Percentiles rank a stretch among this genome's conserved stretches.
Conservation (phyloP, 2,329 filamentous ascomycete genomes). For the Apiospora rasikravindrae region DNA sequence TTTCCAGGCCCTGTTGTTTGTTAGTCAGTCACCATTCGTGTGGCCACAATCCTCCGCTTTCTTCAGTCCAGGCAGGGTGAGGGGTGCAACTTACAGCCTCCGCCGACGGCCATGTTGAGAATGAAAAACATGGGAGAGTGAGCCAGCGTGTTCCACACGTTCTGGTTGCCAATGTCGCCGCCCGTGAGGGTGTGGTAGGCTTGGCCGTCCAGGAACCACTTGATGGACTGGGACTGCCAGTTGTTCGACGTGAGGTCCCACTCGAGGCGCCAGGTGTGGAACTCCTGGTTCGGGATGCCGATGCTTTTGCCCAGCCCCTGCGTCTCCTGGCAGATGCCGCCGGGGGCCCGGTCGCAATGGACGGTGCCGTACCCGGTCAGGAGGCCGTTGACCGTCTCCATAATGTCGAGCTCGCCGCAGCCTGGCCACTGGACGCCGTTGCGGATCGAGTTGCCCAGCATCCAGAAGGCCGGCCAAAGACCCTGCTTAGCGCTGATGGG, state of each 20-base stretch:
- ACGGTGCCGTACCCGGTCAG: slow-evolving; percentile 52
- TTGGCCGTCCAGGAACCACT: slow-evolving; percentile 53
- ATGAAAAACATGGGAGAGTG: slow-evolving; percentile 51
- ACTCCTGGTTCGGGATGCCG: slow-evolving; percentile 48
- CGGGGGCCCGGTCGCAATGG: slow-evolving; percentile 51
- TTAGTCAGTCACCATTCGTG: background rate
- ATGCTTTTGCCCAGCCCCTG: slow-evolving; percentile 33
- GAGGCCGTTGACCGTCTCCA: slow-evolving; percentile 54
- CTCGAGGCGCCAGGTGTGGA: slow-evolving; percentile 54
- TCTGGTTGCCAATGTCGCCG: slow-evolving; percentile 44
- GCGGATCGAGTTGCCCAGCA: slow-evolving; percentile 52
- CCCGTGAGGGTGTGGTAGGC: slow-evolving; percentile 52
- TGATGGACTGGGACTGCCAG: slow-evolving; percentile 54
- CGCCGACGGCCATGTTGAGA: slow-evolving; percentile 54
- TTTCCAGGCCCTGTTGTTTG: slow-evolving; percentile 46
- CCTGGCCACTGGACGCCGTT: slow-evolving; percentile 52
- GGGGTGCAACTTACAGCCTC: slow-evolving; percentile 35
- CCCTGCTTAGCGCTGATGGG: slow-evolving; percentile 31
- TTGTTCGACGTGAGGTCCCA: slow-evolving; percentile 49
- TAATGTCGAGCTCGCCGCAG: slow-evolving; percentile 57
- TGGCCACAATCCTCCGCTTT: too few relatives aligned
- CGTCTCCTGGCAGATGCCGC: slow-evolving; percentile 55
- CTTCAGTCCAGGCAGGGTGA: background rate
- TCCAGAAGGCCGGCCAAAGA: slow-evolving; percentile 58
- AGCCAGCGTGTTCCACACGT: slow-evolving; percentile 51